Evolutionary conservation across 441 rosid species (phyloP).

Genomic region (Rhodomyrtus psidioides): DNA sequence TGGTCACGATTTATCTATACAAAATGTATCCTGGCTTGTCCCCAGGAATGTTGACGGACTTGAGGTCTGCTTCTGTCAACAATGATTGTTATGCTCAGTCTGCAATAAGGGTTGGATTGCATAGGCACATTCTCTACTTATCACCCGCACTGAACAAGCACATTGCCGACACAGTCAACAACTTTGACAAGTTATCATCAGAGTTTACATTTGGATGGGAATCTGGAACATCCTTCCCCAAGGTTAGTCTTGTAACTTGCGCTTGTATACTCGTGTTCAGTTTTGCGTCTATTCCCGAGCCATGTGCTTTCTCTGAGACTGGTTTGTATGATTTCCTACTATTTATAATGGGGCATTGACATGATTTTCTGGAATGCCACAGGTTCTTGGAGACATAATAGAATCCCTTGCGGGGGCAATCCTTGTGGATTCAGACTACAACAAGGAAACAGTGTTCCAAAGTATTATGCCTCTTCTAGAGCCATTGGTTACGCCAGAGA

Average conservation of each 20-base stretch:
- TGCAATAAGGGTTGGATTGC: slow-evolving; percentile 45
- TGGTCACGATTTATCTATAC: slow-evolving; percentile 53
- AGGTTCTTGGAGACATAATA: slow-evolving; percentile 92
- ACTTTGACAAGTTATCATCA: slow-evolving; percentile 20
- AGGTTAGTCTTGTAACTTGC: slow-evolving; percentile 36
- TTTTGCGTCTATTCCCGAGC: not conserved
- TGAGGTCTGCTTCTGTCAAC: slow-evolving; percentile 94
- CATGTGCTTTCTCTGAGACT: not conserved
- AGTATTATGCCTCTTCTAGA: slow-evolving; percentile 70
- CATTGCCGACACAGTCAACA: slow-evolving; percentile 23
- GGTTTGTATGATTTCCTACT: not conserved
- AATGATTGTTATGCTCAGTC: slow-evolving; percentile 74
- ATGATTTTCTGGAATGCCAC: not conserved
- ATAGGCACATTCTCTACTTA: slow-evolving; percentile 58
- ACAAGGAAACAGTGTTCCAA: slow-evolving; percentile 45
- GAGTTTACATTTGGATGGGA: slow-evolving; percentile 71
- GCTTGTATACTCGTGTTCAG: not conserved
- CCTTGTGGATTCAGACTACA: slow-evolving; percentile 64
- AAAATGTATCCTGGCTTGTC: slow-evolving; percentile 46
- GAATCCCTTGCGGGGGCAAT: slow-evolving; percentile 94
- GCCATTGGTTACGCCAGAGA: slow-evolving; percentile 62
- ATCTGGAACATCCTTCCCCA: slow-evolving; percentile 59
- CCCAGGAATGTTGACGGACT: slow-evolving; percentile 73
- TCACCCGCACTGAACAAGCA: slow-evolving; percentile 64
- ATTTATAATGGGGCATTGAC: not conserved